Evolutionary conservation across 495 filamentous ascomycete species (phyloP).

Genomic region (Mycothermus thermophilus): DNA sequence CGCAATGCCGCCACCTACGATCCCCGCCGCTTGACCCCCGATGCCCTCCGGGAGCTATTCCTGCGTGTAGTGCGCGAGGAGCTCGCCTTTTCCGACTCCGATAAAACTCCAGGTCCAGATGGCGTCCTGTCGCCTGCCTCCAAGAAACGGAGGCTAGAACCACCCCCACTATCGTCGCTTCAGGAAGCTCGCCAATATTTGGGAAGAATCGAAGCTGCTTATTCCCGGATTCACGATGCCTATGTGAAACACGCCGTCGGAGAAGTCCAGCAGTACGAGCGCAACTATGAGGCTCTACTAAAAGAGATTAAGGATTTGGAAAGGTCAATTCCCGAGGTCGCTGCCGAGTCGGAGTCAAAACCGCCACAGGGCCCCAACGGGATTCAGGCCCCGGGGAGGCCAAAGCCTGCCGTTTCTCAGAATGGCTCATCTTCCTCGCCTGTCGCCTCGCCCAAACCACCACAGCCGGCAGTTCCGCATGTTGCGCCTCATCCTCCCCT

Average conservation of each 20-base stretch:
- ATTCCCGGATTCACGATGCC: conserved; percentile 56
- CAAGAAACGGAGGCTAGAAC: conserved; percentile 61
- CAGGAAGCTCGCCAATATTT: conserved; percentile 50
- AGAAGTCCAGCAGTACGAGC: conserved; percentile 65
- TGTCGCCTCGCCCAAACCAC: conserved; percentile 5
- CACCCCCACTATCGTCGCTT: conserved; percentile 46
- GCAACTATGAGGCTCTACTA: conserved; percentile 45
- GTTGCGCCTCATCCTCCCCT: conserved; percentile 1
- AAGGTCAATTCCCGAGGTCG: conserved; percentile 8
- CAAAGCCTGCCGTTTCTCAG: background rate
- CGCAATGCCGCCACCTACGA: conserved; percentile 55
- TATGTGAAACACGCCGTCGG: conserved; percentile 55
- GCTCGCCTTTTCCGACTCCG: conserved; percentile 25
- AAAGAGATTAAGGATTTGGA: conserved; percentile 57
- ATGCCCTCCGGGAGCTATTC: conserved; percentile 66
- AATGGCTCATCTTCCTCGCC: conserved; percentile 8
- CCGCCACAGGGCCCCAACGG: conserved; percentile 20
- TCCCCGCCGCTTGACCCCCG: conserved; percentile 56
- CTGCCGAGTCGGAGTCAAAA: conserved; percentile 13
- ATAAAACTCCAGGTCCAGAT: conserved; percentile 16
- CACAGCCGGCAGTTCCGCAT: conserved; percentile 3
- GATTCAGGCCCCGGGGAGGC: conserved; percentile 2
- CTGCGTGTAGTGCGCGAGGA: conserved; percentile 64
- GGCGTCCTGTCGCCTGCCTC: conserved; percentile 36
- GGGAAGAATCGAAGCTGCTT: conserved; percentile 51